These are phyloP conservation scores for Epichloe gansuensis DNA, from an alignment of 2,329 filamentous ascomycete genomes.

Conservation along the genomic window DNA sequence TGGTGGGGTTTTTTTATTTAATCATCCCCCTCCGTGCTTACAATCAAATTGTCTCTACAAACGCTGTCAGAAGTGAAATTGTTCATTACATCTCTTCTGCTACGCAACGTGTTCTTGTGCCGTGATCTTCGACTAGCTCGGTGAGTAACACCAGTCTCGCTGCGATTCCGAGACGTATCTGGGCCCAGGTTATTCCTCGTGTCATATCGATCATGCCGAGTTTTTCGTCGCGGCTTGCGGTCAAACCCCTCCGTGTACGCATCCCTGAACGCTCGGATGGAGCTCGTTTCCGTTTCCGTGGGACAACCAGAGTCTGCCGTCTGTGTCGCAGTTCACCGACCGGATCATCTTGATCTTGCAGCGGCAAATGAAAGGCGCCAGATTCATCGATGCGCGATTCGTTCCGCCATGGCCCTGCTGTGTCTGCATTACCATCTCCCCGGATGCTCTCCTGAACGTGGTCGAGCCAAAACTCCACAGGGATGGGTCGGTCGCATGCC, in stretches of 20 bases:
- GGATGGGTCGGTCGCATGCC: not conserved
- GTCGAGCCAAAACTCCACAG: slow-evolving; percentile 1
- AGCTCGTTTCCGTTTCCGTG: not conserved
- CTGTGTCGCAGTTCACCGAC: not conserved
- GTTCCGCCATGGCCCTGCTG: not conserved
- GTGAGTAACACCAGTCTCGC: not conserved
- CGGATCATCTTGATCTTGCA: not conserved
- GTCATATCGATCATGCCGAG: slow-evolving; percentile 10
- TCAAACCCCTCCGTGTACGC: slow-evolving; percentile 1
- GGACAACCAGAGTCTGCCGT: not conserved
- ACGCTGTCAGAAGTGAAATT: slow-evolving; percentile 36
- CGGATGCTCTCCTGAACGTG: not conserved
- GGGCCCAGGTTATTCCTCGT: not conserved
- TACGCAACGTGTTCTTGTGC: slow-evolving; percentile 17
- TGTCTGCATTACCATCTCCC: not conserved
- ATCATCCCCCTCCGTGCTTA: not conserved
- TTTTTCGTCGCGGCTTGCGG: slow-evolving; percentile 9
- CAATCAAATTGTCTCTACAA: slow-evolving; percentile 1
- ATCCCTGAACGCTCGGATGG: not conserved
- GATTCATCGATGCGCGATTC: not conserved
- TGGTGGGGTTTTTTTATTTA: no score
- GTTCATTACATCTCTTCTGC: slow-evolving; percentile 36
- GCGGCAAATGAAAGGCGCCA: not conserved
- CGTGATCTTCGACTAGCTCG: not conserved
- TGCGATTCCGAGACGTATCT: not conserved